These are phyloP conservation scores for Ganoderma lucidum DNA, from an alignment of 1,284 basidiomycete genomes.

Conservation along the genomic window DNA sequence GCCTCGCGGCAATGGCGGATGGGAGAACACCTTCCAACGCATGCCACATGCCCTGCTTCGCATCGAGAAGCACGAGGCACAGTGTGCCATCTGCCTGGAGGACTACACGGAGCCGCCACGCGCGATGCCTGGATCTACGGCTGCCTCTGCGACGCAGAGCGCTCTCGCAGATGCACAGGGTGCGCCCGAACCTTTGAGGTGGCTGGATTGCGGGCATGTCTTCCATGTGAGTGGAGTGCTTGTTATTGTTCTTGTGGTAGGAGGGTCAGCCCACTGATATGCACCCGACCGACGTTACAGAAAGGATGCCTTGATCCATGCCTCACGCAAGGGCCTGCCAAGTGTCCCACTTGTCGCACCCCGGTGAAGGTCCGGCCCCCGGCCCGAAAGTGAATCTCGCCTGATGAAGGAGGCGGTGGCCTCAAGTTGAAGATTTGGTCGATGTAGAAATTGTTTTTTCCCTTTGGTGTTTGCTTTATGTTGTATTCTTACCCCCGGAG, in stretches of 20 bases:
- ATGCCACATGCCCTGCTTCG: conserved; percentile 62
- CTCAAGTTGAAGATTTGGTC: not conserved
- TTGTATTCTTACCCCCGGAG: not conserved
- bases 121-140: conserved; percentile 2
- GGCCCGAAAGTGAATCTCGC: not conserved
- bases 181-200: conserved; percentile 71
- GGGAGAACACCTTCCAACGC: conserved; percentile 53
- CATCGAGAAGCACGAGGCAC: conserved; percentile 75
- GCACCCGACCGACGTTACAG: not conserved
- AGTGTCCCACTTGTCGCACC: not conserved
- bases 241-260: not conserved
- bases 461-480: not conserved
- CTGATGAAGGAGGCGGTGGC: not conserved
- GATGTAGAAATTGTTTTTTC: not conserved
- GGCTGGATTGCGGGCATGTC: conserved; percentile 76
- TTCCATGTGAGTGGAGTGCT: conserved; percentile 67
- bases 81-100: conserved; percentile 79
- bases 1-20: conserved; percentile 43
- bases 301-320: not conserved
- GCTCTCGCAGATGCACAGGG: conserved; percentile 50
- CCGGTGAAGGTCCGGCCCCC: not conserved
- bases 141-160: conserved; percentile 50
- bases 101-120: conserved; percentile 74
- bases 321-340: not conserved
- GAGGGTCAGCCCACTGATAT: not conserved